These are phyloP conservation scores for Orychophragmus violaceus DNA, from an alignment of 345 rosid species.

Conservation along the genomic window DNA sequence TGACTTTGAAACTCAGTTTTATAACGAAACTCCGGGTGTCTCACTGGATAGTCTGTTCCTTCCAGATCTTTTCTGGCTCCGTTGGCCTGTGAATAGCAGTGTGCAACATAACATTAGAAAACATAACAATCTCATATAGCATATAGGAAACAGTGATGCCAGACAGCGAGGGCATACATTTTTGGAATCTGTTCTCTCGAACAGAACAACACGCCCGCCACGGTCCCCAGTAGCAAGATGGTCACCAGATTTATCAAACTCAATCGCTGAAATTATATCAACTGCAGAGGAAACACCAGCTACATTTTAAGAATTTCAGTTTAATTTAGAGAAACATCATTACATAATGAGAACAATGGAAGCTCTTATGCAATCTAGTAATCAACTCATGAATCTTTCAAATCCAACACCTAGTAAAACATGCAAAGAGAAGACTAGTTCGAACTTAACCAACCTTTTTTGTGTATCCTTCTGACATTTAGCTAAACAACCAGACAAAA, in stretches of 20 bases:
- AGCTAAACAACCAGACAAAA: background rate
- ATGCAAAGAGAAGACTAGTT: background rate
- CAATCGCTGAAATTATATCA: conserved; percentile 45
- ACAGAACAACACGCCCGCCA: conserved; percentile 30
- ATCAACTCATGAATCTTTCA: background rate
- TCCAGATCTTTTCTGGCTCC: conserved; percentile 39
- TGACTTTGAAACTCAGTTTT: conserved; percentile 98
- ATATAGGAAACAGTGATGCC: background rate
- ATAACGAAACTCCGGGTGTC: conserved; percentile 92
- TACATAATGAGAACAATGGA: background rate
- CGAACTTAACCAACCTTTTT: background rate
- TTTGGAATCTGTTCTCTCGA: conserved; percentile 26
- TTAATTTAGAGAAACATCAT: background rate
- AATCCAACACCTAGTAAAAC: background rate
- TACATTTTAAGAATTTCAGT: conserved; percentile 12
- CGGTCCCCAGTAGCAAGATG: conserved; percentile 43
- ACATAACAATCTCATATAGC: background rate
- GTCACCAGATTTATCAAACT: conserved; percentile 44
- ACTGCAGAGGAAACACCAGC: conserved; percentile 37
- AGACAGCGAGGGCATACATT: background rate
- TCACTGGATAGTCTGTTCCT: conserved; percentile 50
- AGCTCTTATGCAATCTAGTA: background rate
- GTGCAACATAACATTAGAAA: conserved; percentile 6
- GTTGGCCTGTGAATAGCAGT: background rate
- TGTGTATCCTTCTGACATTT: background rate